Base-by-base conservation (phyloP, 2,329 filamentous ascomycete species). In the Ilyonectria destructans region DNA sequence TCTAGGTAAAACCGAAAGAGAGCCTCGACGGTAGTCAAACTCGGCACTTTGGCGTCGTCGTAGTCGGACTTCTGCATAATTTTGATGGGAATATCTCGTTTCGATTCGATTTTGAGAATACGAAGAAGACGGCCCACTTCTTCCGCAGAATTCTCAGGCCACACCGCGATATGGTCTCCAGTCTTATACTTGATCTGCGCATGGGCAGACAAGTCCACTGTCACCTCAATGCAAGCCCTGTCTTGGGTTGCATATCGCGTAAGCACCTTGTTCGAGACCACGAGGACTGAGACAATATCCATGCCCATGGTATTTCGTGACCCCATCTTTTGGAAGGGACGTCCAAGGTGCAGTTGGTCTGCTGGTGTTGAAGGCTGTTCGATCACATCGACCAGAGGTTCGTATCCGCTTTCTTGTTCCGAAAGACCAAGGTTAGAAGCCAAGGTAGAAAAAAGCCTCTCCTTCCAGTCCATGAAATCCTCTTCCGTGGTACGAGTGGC, bases 391-490 rank as follows among this genome's bases (percentile, higher is more conserved):
- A 67, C 60, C 4, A 59, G 48, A 49, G 65, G 65, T 23, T 67
- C 59, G 13, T 67, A 67, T 5, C 21, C 43, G 3, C 19, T 21
- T 33, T 64, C 65, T 8, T 58, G 59, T 35, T 67, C 59, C 3
- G 43, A 23, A 19, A 67, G 45, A 19, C 65, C 65, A 13, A 58
- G 59, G 10, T 64, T 46, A 26, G 59, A 23, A 19, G 52, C 65
- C 29, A 68, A 35, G 3, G 60, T 51, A 5, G 43, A 15, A 17
- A 64, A 64, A 1, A 68, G 35, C 13, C 10, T 35, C 15, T 64
- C 65, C 9, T 68, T 68, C 65, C 65, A 68, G 31, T 64, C 60
- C 35, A 60, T 45, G 37, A 68, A 68, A 19, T 68, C 60, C 17
- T 68, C 65, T 10, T 68, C 65, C 1, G 60, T 64, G 1, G 65